These are phyloP conservation scores for Fusarium sp. DNA, from an alignment of 2,329 filamentous ascomycete species.

Conservation along the genomic window DNA sequence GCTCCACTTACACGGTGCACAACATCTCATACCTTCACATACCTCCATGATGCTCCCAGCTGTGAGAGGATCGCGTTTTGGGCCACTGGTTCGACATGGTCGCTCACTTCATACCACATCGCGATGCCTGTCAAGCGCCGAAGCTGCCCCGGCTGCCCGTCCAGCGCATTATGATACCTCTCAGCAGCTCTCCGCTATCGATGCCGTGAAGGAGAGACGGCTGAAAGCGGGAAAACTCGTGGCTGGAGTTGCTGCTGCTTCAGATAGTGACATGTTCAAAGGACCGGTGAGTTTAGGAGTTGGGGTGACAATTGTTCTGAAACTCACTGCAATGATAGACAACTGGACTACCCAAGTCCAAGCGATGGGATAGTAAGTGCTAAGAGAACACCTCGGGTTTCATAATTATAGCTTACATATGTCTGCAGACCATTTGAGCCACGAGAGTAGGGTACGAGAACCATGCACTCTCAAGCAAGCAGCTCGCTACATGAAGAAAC, in stretches of 20 bases:
- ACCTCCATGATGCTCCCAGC: constrained; percentile 33
- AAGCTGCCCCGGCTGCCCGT: constrained; percentile 40
- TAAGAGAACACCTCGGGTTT: neutral
- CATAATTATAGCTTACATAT: constrained; percentile 15
- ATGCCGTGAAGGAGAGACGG: constrained; percentile 56
- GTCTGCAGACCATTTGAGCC: constrained; percentile 64
- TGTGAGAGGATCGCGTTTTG: constrained; percentile 35
- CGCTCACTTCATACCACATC: constrained; percentile 35
- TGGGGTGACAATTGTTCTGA: neutral
- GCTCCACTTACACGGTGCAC: constrained; percentile 18
- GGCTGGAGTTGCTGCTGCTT: constrained; percentile 79
- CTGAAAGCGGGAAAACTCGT: constrained; percentile 77
- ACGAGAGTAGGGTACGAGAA: constrained; percentile 69
- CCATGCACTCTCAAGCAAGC: constrained; percentile 84
- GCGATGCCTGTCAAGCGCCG: constrained; percentile 35
- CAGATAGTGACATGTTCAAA: constrained; percentile 87
- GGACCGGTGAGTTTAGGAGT: constrained; percentile 64
- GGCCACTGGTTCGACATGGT: constrained; percentile 8
- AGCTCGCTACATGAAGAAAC: constrained; percentile 80
- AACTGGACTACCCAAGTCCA: constrained; percentile 76
- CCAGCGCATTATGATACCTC: constrained; percentile 41
- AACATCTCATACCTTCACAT: neutral
- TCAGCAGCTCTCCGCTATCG: constrained; percentile 42
- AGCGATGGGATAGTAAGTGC: constrained; percentile 85
- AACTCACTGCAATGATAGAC: constrained; percentile 41